phyloP scores from a whole-genome alignment of 2,329 filamentous ascomycete species.

The Fusarium duplospermum region DNA sequence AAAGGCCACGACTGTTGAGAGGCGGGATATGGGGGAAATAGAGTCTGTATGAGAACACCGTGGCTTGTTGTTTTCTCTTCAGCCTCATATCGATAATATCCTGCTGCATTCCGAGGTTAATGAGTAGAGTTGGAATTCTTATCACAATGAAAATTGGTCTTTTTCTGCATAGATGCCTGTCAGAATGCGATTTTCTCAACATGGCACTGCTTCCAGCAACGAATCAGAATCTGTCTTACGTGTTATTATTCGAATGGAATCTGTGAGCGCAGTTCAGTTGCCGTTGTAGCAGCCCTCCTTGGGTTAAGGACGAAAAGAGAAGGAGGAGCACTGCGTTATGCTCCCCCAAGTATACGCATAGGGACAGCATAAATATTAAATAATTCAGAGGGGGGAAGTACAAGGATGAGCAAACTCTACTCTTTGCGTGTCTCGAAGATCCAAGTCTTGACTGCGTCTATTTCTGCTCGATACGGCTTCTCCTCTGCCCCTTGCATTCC shows the following conservation, averaged over 20 bases:
- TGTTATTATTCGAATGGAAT: no score
- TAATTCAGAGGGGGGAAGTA: neutral
- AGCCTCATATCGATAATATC: neutral
- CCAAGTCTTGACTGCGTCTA: neutral
- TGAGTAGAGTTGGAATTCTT: neutral
- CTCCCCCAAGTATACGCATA: neutral
- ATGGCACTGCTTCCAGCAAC: no score
- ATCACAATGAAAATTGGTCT: neutral
- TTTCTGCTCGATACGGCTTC: neutral
- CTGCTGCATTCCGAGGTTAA: neutral
- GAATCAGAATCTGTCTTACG: no score
- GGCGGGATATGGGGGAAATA: neutral
- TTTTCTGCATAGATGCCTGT: neutral
- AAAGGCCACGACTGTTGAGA: neutral
- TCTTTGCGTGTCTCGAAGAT: neutral
- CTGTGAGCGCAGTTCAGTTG: no score
- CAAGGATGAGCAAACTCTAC: neutral
- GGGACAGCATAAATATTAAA: neutral
- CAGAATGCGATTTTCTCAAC: no score
- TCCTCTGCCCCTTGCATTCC: neutral
- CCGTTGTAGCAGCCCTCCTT: no score
- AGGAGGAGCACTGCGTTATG: neutral
- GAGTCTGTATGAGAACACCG: neutral
- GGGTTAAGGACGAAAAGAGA: no score
- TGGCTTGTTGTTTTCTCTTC: neutral